Conservation (phyloP, 78 protist genomes). For the Dictyostelium purpureum region DNA sequence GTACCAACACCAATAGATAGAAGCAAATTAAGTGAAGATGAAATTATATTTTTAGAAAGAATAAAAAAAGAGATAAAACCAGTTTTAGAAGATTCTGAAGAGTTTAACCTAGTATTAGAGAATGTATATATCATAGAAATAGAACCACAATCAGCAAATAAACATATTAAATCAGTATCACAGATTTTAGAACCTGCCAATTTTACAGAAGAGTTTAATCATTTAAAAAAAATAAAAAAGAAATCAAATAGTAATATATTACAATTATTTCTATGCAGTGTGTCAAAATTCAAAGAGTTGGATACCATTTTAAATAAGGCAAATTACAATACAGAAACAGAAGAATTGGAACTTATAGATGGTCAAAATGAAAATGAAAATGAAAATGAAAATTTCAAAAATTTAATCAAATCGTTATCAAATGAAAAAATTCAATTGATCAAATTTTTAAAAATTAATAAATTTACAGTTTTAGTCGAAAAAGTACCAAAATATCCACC, state of each 20-base stretch:
- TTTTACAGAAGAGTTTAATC: not conserved
- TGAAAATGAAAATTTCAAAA: not conserved
- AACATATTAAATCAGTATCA: slow-evolving; percentile 1
- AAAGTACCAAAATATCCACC: slow-evolving; percentile 49
- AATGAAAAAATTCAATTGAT: not conserved
- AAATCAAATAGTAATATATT: not conserved
- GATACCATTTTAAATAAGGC: not conserved
- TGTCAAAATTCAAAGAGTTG: not conserved
- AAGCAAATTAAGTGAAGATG: not conserved
- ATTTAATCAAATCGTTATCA: not conserved
- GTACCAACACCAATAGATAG: not conserved
- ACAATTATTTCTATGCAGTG: slow-evolving; percentile 22
- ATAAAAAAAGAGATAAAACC: slow-evolving; percentile 1
- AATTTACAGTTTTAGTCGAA: not conserved
- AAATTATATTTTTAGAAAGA: not conserved
- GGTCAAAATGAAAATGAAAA: not conserved
- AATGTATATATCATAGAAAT: not conserved
- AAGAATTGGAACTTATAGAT: not conserved
- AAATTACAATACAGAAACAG: not conserved
- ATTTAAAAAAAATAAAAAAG: slow-evolving; percentile 64
- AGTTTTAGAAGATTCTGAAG: slow-evolving; percentile 9
- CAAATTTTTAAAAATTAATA: not conserved
- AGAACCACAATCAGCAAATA: slow-evolving; percentile 35
- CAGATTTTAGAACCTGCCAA: not conserved
- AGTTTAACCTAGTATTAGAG: slow-evolving; percentile 7